Evolutionary conservation across 139 green algal species (phyloP).

Genomic region (Mesotaenium endlicherianum): DNA sequence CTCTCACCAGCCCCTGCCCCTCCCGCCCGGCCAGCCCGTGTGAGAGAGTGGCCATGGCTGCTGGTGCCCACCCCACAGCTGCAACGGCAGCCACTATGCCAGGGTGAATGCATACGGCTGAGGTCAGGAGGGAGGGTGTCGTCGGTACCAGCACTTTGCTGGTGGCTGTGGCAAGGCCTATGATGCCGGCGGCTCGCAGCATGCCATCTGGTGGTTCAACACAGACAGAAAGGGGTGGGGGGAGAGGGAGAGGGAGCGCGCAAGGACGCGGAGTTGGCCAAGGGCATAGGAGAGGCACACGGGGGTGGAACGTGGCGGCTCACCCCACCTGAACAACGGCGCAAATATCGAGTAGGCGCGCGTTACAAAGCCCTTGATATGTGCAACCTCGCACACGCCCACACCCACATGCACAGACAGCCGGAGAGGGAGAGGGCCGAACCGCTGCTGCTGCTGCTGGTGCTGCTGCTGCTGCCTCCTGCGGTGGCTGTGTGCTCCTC

Average conservation of each 20-base stretch:
- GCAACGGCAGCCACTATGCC: not conserved
- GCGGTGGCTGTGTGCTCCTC: no score
- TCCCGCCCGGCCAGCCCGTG: not conserved
- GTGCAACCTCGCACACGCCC: no score
- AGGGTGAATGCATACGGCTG: conserved; percentile 4
- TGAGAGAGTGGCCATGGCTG: not conserved
- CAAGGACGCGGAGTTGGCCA: not conserved
- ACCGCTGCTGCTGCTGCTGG: no score
- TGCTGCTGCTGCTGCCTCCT: no score
- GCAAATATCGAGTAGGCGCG: no score
- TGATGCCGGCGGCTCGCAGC: conserved; percentile 36
- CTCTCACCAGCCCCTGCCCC: conserved; percentile 43
- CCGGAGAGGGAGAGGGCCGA: no score
- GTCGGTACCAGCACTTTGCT: conserved; percentile 48
- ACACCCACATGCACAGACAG: no score
- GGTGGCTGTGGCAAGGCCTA: conserved; percentile 27
- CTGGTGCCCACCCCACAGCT: not conserved
- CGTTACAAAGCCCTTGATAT: no score
- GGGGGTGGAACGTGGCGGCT: no score
- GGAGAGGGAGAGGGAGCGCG: not conserved
- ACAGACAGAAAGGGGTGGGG: not conserved
- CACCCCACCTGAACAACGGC: no score
- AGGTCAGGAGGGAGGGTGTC: not conserved
- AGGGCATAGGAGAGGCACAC: not conserved
- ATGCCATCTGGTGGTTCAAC: not conserved